Evolutionary conservation across 805 yeast species (phyloP).

Genomic region (Kodamaea laetipori): DNA sequence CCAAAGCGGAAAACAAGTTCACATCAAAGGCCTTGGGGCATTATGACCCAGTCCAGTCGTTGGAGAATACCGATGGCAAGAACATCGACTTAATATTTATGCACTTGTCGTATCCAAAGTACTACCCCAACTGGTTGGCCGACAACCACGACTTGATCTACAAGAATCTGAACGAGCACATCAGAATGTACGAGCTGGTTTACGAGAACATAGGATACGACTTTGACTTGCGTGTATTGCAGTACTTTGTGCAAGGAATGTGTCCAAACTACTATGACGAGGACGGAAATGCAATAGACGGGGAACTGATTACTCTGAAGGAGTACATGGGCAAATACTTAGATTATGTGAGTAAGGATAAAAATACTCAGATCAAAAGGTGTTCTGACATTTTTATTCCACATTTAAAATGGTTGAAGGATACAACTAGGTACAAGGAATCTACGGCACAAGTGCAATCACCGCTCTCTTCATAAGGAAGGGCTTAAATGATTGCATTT

Average conservation of each 20-base stretch:
- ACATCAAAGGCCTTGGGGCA: constrained; percentile 35
- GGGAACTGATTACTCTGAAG: constrained; percentile 18
- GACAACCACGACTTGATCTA: constrained; percentile 41
- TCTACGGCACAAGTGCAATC: too few relatives aligned
- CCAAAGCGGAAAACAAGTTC: constrained; percentile 27
- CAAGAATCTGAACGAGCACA: constrained; percentile 33
- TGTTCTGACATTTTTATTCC: constrained; percentile 43
- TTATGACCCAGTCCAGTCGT: constrained; percentile 39
- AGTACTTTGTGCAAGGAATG: constrained; percentile 40
- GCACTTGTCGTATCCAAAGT: constrained; percentile 64
- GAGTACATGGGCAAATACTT: constrained; percentile 40
- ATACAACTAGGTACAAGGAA: constrained; percentile 30
- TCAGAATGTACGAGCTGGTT: constrained; percentile 41
- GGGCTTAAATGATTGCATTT: not conserved
- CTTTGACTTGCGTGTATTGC: constrained; percentile 43
- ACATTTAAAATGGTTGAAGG: constrained; percentile 45
- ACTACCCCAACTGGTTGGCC: constrained; percentile 32
- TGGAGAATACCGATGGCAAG: constrained; percentile 17
- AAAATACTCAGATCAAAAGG: constrained; percentile 25
- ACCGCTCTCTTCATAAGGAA: not conserved
- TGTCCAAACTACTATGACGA: constrained; percentile 38
- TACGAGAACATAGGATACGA: constrained; percentile 44
- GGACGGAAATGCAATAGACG: constrained; percentile 31
- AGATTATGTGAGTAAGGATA: constrained; percentile 27
- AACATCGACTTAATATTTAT: constrained; percentile 41